Evolutionary conservation across 2,329 filamentous ascomycete species (phyloP).

Genomic region (Pleurostoma richardsiae): DNA sequence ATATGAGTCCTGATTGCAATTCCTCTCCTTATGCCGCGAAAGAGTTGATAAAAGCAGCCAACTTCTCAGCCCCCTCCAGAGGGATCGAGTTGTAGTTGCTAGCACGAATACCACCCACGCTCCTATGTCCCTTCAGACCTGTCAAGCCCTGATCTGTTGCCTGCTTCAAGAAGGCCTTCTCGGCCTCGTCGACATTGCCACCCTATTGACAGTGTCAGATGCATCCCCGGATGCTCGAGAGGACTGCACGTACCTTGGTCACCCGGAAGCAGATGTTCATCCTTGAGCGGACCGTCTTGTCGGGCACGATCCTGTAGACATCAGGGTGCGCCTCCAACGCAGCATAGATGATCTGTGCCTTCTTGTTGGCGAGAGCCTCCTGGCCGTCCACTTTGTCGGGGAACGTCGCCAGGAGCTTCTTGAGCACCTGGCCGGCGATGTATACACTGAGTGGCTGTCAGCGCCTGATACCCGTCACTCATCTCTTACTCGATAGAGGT

Average conservation of each 20-base stretch:
- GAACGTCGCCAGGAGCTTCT: slow-evolving; percentile 62
- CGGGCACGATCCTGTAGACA: slow-evolving; percentile 73
- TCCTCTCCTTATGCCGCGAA: slow-evolving; percentile 37
- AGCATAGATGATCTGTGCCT: slow-evolving; percentile 71
- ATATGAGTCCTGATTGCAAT: background rate
- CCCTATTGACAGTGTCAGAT: slow-evolving; percentile 18
- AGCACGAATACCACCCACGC: slow-evolving; percentile 78
- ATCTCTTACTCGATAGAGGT: too few relatives aligned
- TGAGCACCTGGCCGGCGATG: slow-evolving; percentile 83
- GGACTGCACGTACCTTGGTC: slow-evolving; percentile 30
- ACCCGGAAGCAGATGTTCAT: slow-evolving; percentile 97
- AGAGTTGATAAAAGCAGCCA: slow-evolving; percentile 55
- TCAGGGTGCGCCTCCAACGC: slow-evolving; percentile 69
- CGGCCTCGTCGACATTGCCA: slow-evolving; percentile 60
- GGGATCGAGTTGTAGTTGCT: slow-evolving; percentile 88
- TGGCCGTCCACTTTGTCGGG: slow-evolving; percentile 71
- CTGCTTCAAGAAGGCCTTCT: slow-evolving; percentile 75
- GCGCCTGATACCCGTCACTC: background rate
- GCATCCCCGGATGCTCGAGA: background rate
- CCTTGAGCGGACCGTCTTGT: slow-evolving; percentile 69
- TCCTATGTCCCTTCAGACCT: slow-evolving; percentile 85
- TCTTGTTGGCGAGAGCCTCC: slow-evolving; percentile 65
- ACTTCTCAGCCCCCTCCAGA: slow-evolving; percentile 60
- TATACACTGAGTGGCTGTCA: slow-evolving; percentile 56
- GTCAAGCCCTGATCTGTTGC: slow-evolving; percentile 64